Evolutionary conservation across 164 flowering plant genomes (phyloP), one percentile per base, ranked within the genome.

Genomic region (Dillenia turbinata): DNA sequence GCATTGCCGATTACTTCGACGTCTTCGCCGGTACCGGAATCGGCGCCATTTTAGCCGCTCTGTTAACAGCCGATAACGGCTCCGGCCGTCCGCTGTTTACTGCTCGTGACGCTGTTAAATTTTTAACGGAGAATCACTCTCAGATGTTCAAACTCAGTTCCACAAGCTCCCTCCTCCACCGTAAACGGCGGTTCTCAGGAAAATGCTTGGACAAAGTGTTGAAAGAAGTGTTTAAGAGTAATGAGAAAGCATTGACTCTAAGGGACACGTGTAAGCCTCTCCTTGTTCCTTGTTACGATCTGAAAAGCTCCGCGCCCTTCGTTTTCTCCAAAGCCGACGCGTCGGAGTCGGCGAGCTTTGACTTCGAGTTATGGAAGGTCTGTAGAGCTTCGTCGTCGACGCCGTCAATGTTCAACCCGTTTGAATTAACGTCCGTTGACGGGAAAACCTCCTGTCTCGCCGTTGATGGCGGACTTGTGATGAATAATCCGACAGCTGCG

Each of bases 281-380:
- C 15, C 85, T 86, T 9, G 72, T 86, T 12, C 91, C 91, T 9
- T 86, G 88, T 74, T 86, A 66, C 48, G 91, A 86, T 59, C 76
- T 86, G 50, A 71, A 75, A 59, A 83, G 79, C 66, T 80, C 86
- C 0, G 91, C 91, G 52, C 91, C 91, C 14, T 83, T 86, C 61
- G 91, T 86, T 6, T 86, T 86, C 79, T 86, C 91, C 26, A 76
- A 86, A 15, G 91, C 91, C 66, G 91, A 80, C 73, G 91, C 91
- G 3, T 52, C 78, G 11, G 85, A 82, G 60, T 86, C 91, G 0
- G 71, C 83, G 16, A 83, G 88, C 72, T 86, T 69, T 70, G 72
- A 86, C 57, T 85, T 83, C 77, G 84, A 81, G 71, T 85, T 86
- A 24, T 82, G 91, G 91, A 74, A 80, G 61, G 91, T 82, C 51